Base-by-base conservation (phyloP, 768 basidiomycete genomes). In the Rhodotorula sphaerocarpa region DNA sequence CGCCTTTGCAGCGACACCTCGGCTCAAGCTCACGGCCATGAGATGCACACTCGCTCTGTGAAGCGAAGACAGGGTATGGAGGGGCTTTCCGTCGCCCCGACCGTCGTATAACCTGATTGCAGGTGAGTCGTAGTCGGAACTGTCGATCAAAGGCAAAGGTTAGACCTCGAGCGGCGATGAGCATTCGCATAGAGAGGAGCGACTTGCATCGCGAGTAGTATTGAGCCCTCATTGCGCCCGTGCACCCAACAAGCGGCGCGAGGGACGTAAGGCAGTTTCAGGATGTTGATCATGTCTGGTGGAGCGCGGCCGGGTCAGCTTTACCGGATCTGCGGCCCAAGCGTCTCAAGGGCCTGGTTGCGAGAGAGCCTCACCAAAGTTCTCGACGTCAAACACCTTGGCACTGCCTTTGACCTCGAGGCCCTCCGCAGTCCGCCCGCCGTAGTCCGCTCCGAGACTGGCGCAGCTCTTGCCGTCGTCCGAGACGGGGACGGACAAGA, bases 231-330 rank as follows among this genome's bases (percentile, higher is more conserved):
- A 50, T 90, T 90, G 27, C 86, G 82, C 62, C 79, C 80, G 75
- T 99, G 95, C 9, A 97, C 86, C 93, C 93, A 99, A 73, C 90
- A 92, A 72, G 90, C 93, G 16, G 89, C 80, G 66, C 85, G 85
- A 15, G 95, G 95, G 25, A 79, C 81, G 73, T 83, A 97, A 3
- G 82, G 86, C 53, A 99, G 79, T 73, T 90, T 88, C 65, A 99
- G 82, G 76, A 96, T 95, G 75, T 95, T 97, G 72, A 97, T 97
- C 93, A 97, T 96, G 75, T 99, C 93, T 96, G 70, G 43, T 10
- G 7, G 6, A 42, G 31, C 20, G 1, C 31, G 9, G 18, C 7
- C 5, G 0, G 1, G 31, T 33, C 48, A 50, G 48, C 14, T 3
- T 5, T n/a, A n/a, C n/a, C n/a, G n/a, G n/a, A n/a, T n/a, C n/a